phyloP scores from a whole-genome alignment of 2,329 filamentous ascomycete genomes.

The Cordyceps cicadae region DNA sequence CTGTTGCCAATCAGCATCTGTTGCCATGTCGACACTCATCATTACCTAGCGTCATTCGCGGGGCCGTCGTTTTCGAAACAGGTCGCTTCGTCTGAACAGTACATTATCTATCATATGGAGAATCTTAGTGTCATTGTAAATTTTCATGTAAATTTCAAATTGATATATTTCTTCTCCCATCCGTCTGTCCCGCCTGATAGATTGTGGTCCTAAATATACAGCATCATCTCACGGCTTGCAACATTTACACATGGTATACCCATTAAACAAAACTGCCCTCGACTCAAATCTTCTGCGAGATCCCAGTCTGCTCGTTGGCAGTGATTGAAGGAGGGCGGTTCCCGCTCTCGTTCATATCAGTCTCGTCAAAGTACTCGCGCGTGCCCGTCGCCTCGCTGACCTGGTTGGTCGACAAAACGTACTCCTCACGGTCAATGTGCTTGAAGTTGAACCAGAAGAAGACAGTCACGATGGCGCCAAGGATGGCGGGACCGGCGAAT shows the following conservation, averaged over 20 bases:
- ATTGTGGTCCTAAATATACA: neutral
- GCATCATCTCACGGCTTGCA: neutral
- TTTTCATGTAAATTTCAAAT: neutral
- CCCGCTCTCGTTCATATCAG: constrained; percentile 6
- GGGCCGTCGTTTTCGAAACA: neutral
- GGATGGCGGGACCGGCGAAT: constrained; percentile 39
- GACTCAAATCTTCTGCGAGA: constrained; percentile 6
- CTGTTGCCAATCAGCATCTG: neutral
- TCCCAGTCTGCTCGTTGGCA: constrained; percentile 8
- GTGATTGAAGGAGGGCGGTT: constrained; percentile 9
- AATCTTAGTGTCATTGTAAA: neutral
- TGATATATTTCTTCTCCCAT: neutral
- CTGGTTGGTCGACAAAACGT: constrained; percentile 18
- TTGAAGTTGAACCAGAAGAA: constrained; percentile 25
- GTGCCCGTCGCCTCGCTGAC: constrained; percentile 16
- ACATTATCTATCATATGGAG: neutral
- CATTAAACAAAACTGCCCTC: neutral
- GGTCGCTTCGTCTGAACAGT: neutral
- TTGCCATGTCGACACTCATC: neutral
- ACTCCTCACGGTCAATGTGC: constrained; percentile 20
- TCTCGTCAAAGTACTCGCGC: constrained; percentile 9
- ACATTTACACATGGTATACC: neutral
- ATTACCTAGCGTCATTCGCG: neutral
- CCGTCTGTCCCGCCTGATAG: neutral
- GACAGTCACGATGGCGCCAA: constrained; percentile 34